phyloP scores from a whole-genome alignment of 1,139 yeast genomes.

The Pichiaceae sp. region DNA sequence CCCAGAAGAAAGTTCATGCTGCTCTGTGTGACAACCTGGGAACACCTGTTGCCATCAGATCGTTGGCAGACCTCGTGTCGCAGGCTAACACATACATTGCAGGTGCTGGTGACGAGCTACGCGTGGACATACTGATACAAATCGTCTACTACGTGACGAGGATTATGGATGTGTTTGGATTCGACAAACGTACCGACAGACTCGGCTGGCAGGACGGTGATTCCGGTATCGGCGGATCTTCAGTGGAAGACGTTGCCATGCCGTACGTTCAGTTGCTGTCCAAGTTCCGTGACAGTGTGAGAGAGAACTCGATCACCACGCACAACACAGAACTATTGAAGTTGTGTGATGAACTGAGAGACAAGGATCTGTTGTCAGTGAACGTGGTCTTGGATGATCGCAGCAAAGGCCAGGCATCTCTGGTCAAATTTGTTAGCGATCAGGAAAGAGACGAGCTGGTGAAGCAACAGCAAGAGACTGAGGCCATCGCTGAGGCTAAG shows the following conservation, averaged over 20 bases:
- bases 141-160: conserved; percentile 64
- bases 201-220: conserved; percentile 67
- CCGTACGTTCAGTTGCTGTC: conserved; percentile 79
- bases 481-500: conserved; percentile 42
- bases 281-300: conserved; percentile 71
- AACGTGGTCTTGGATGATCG: conserved; percentile 90
- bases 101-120: conserved; percentile 40
- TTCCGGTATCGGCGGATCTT: conserved; percentile 15
- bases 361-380: conserved; percentile 55
- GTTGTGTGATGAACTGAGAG: conserved; percentile 52
- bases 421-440: conserved; percentile 69
- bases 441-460: conserved; percentile 63
- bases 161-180: conserved; percentile 67
- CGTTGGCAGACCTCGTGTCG: conserved; percentile 59
- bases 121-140: conserved; percentile 58
- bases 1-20: conserved; percentile 59
- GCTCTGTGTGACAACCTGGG: conserved; percentile 86
- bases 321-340: conserved; percentile 47
- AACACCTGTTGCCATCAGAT: conserved; percentile 66
- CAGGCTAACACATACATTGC: conserved; percentile 66
- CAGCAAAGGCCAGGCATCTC: conserved; percentile 62
- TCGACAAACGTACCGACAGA: conserved; percentile 56
- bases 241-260: conserved; percentile 59
- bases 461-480: conserved; percentile 54
- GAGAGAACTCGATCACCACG: conserved; percentile 63